Evolutionary conservation across 306 rosid species (phyloP), one percentile per base, ranked within the genome.

Genomic region (Medicago ruthenica): DNA sequence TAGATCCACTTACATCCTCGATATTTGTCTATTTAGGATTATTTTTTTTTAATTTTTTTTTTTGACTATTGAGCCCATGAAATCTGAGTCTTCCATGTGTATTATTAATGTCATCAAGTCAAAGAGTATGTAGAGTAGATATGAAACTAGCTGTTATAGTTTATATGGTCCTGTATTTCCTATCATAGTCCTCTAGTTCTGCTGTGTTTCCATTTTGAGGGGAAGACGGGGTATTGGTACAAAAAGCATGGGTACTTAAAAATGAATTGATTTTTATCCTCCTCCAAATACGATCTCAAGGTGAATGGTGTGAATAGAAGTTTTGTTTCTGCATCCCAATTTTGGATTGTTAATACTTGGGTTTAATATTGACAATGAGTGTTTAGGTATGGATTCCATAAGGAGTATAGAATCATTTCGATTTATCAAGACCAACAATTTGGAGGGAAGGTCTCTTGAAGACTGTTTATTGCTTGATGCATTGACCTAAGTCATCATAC

Each of bases 401-500:
- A 60, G 73, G 74, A 71, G 67, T 3, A 27, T 27, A 27, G 31
- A 24, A 60, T 20, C 54, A 24, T 58, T 78, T 61, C 3, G 17
- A 22, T 71, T 34, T 70, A 24, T 54, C 71, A 63, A 53, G 45
- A 40, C 55, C 14, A 6, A 60, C 48, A 40, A 41, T 63, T 51
- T 71, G 45, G 36, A 61, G 65, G 64, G 42, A 39, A 58, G 62
- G 58, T 73, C 48, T 37, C 36, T 21, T 70, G 47, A 62, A 40
- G 45, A 50, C 58, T 71, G 40, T 66, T 21, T 63, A 62, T 53
- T 79, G 50, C 67, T 62, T 71, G 58, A 53, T 41, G 41, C 21
- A 22, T 24, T 58, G 42, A 17, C 63, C 10, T 22, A 40, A n/a
- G 42, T 66, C 59, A 22, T 63, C 7, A 62, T 10, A 54, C 31